A percentile compares a stretch with the other conserved stretches of the same genome.
phyloP scores from a whole-genome alignment of 2,329 filamentous ascomycete species.

The Pyricularia sp. region DNA sequence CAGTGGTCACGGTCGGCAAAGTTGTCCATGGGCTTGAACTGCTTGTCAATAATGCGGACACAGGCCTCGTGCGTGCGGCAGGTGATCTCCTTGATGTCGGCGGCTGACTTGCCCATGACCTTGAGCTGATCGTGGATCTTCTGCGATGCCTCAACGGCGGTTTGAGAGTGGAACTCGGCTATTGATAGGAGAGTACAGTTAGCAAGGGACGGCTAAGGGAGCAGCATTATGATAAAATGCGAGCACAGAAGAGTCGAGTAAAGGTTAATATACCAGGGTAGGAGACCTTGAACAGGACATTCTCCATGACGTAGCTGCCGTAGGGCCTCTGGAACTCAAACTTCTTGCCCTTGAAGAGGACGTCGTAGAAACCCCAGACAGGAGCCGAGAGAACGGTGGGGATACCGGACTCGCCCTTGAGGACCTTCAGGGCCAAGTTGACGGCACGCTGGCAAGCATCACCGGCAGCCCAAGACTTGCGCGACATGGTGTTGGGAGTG shows the following conservation, averaged over 20 bases:
- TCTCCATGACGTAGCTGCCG: slow-evolving; percentile 99
- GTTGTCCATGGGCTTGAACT: slow-evolving; percentile 99
- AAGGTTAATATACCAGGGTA: slow-evolving; percentile 60
- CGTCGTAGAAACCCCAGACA: slow-evolving; percentile 97
- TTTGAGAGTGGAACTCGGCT: slow-evolving; percentile 98
- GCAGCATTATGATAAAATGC: not conserved
- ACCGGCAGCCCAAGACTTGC: slow-evolving; percentile 98
- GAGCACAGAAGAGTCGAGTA: not conserved
- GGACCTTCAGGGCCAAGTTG: slow-evolving; percentile 81
- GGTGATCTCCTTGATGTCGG: slow-evolving; percentile 85
- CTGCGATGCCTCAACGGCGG: slow-evolving; percentile 89
- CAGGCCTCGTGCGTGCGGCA: slow-evolving; percentile 98
- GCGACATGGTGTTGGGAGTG: slow-evolving; percentile 97
- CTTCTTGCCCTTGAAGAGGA: slow-evolving; percentile 90
- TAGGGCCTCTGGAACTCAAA: slow-evolving; percentile 96
- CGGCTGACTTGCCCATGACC: slow-evolving; percentile 77
- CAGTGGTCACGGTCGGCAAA: slow-evolving; percentile 99
- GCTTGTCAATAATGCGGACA: slow-evolving; percentile 99
- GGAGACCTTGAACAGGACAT: slow-evolving; percentile 98
- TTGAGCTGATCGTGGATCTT: slow-evolving; percentile 79
- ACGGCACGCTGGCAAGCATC: slow-evolving; percentile 95
- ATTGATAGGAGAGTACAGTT: slow-evolving; percentile 8
- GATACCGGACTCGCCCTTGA: slow-evolving; percentile 83
- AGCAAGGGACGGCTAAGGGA: slow-evolving; percentile 8
- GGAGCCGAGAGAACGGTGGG: slow-evolving; percentile 89